Conservation (phyloP, 2,329 filamentous ascomycete species). For the Colletotrichum sp. region DNA sequence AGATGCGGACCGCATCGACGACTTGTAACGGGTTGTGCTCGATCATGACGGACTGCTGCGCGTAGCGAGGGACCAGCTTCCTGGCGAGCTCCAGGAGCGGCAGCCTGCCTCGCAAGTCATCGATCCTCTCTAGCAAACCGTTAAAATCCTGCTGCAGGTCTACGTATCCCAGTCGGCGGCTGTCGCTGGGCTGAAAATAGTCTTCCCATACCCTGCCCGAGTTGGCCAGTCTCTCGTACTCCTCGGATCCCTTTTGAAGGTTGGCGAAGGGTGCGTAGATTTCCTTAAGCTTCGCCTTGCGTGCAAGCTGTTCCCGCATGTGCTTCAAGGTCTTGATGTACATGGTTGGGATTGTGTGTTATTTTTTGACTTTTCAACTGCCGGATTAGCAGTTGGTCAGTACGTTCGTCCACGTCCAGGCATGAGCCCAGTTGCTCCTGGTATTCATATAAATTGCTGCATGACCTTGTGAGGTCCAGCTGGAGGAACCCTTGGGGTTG, state of each 20-base stretch:
- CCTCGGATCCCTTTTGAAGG: constrained; percentile 7
- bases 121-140: constrained; percentile 9
- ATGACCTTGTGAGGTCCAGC: neutral
- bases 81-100: constrained; percentile 1
- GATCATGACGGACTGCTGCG: constrained; percentile 27
- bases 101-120: neutral
- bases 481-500: neutral
- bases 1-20: constrained; percentile 13
- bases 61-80: constrained; percentile 18
- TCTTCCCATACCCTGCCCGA: constrained; percentile 28
- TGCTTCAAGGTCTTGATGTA: neutral
- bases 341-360: neutral
- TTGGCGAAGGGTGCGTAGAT: constrained; percentile 11
- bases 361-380: neutral
- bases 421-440: neutral
- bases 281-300: neutral
- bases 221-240: constrained; percentile 20
- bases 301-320: neutral
- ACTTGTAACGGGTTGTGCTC: constrained; percentile 23
- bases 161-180: neutral
- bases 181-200: constrained; percentile 22
- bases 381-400: neutral
- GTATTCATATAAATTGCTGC: neutral
- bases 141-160: neutral
- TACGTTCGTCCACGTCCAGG: neutral